Conservation (phyloP, 2,329 filamentous ascomycete species). For the Diaporthe destruens region DNA sequence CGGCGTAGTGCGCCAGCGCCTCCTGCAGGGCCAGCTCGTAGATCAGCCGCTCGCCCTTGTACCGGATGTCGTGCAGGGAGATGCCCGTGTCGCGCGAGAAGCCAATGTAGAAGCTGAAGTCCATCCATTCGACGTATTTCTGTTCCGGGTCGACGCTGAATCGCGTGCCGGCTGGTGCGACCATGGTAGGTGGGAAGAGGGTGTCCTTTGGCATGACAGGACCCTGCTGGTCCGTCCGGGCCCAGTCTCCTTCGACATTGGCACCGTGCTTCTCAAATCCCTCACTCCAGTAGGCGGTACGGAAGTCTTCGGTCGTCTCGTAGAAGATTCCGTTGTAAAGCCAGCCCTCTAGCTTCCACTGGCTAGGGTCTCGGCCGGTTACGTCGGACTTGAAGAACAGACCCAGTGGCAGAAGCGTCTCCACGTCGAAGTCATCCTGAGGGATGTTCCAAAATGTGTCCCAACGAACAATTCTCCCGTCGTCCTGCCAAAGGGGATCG, state of each 20-base stretch:
- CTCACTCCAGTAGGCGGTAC: conserved; percentile 56
- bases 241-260: conserved; percentile 63
- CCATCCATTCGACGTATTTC: conserved; percentile 65
- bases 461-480: conserved; percentile 60
- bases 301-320: conserved; percentile 60
- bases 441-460: conserved; percentile 58
- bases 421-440: conserved; percentile 55
- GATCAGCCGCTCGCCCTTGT: conserved; percentile 66
- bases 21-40: conserved; percentile 70
- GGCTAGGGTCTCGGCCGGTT: conserved; percentile 62
- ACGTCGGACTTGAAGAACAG: conserved; percentile 60
- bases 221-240: conserved; percentile 56
- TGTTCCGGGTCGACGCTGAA: conserved; percentile 57
- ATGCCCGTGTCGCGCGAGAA: conserved; percentile 63
- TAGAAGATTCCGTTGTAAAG: conserved; percentile 68
- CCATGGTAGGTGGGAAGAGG: conserved; percentile 52
- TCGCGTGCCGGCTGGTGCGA: conserved; percentile 55
- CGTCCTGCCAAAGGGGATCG: conserved; percentile 57
- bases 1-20: conserved; percentile 65
- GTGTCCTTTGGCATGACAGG: conserved; percentile 52
- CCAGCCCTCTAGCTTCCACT: conserved; percentile 66
- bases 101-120: conserved; percentile 64
- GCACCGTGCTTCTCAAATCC: conserved; percentile 61
- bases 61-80: conserved; percentile 63
- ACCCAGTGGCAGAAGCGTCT: conserved; percentile 60